Evolutionary conservation across 768 basidiomycete genomes (phyloP).

Genomic region (Pisolithus marmoratus): DNA sequence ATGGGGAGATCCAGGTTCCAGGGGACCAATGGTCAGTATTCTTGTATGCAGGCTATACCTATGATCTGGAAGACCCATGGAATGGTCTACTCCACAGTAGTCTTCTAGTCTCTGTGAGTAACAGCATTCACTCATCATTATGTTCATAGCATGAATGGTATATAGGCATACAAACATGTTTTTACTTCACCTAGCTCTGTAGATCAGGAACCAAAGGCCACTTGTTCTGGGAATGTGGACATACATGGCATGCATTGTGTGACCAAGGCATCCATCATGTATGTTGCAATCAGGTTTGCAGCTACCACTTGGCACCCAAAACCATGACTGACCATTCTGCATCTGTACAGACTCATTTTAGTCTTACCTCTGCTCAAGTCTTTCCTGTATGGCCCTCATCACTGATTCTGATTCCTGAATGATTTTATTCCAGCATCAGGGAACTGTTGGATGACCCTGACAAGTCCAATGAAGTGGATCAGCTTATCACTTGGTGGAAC

Average conservation of each 20-base stretch:
- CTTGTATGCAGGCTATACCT: slow-evolving; percentile 14
- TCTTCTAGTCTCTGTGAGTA: too few relatives aligned
- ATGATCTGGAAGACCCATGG: slow-evolving; percentile 22
- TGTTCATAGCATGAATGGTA: too few relatives aligned
- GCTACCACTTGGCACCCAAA: neutral
- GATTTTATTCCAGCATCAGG: slow-evolving; percentile 17
- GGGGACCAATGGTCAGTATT: slow-evolving; percentile 24
- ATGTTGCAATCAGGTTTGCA: slow-evolving; percentile 16
- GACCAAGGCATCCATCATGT: slow-evolving; percentile 14
- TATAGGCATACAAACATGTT: slow-evolving; percentile 23
- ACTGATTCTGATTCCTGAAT: slow-evolving; percentile 22
- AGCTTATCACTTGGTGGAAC: slow-evolving; percentile 17
- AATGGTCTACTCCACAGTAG: too few relatives aligned
- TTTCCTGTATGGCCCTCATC: slow-evolving; percentile 15
- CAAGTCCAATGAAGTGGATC: slow-evolving; percentile 13
- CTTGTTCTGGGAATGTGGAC: slow-evolving; percentile 17
- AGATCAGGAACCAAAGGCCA: slow-evolving; percentile 21
- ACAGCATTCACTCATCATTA: too few relatives aligned
- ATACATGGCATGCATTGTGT: slow-evolving; percentile 14
- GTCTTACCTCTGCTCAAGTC: slow-evolving; percentile 9
- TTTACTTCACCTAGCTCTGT: slow-evolving; percentile 29
- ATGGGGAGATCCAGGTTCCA: slow-evolving; percentile 10
- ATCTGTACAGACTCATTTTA: slow-evolving; percentile 10
- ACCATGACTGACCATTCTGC: neutral
- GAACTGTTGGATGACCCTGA: slow-evolving; percentile 17